A percentile compares a stretch with the other conserved stretches of the same genome.
Evolutionary conservation across 2,329 filamentous ascomycete species (phyloP).

Genomic region (Xylariaceae sp.): DNA sequence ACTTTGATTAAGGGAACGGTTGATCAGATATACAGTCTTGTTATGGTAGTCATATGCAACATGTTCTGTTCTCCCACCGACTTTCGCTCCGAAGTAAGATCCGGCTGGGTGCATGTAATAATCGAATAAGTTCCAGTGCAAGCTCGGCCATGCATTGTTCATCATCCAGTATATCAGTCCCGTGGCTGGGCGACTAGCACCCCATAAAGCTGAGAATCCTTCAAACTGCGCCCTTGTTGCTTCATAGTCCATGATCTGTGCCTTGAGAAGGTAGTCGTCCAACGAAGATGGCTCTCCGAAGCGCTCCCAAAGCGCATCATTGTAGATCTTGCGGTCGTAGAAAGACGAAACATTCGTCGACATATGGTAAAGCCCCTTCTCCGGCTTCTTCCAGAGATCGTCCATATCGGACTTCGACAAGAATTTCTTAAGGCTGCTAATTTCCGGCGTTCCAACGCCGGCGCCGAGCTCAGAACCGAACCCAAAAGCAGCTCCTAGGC

Average conservation of each 20-base stretch:
- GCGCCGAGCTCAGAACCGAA: slow-evolving; percentile 66
- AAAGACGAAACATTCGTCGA: slow-evolving; percentile 58
- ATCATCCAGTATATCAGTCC: slow-evolving; percentile 70
- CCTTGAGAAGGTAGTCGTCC: slow-evolving; percentile 61
- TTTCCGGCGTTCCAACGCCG: slow-evolving; percentile 64
- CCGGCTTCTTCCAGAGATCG: slow-evolving; percentile 57
- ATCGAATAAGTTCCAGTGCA: slow-evolving; percentile 69
- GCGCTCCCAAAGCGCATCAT: slow-evolving; percentile 54
- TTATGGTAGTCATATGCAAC: slow-evolving; percentile 57
- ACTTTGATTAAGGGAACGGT: slow-evolving; percentile 47
- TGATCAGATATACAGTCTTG: slow-evolving; percentile 54
- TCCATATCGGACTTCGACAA: slow-evolving; percentile 53
- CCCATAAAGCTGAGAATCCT: slow-evolving; percentile 56
- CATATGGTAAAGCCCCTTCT: slow-evolving; percentile 62
- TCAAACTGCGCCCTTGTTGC: slow-evolving; percentile 63
- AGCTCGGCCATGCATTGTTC: slow-evolving; percentile 64
- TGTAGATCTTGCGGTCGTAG: slow-evolving; percentile 59
- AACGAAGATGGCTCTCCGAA: slow-evolving; percentile 56
- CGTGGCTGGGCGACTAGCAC: slow-evolving; percentile 54
- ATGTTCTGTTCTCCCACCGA: slow-evolving; percentile 53
- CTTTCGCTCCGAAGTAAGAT: slow-evolving; percentile 62
- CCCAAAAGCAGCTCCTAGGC: slow-evolving; percentile 61
- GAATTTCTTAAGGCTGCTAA: slow-evolving; percentile 57
- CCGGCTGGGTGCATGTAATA: slow-evolving; percentile 62
- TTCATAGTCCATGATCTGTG: slow-evolving; percentile 67